Evolutionary conservation across 352 stramenopile genomes (phyloP), one percentile per base, ranked within the genome.

Genomic region (Thraustochytrium sp.): DNA sequence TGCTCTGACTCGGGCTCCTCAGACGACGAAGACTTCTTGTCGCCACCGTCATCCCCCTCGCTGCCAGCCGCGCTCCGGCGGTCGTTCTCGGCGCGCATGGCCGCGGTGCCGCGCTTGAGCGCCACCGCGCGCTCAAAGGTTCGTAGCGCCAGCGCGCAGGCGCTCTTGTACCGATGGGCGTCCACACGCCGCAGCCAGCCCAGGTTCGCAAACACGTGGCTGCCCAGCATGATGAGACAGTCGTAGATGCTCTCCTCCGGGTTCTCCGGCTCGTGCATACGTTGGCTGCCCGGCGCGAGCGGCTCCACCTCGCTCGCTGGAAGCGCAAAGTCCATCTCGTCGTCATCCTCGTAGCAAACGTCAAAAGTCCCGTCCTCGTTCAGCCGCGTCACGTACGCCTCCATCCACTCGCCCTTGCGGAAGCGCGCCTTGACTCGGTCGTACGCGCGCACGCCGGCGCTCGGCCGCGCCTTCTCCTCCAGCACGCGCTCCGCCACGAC

Each of bases 341-440:
- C 68, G 13, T 63, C 46, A 3, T 44, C 49, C 34, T 80, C 68
- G 31, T 65, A 80, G 31, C 51, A 72, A 5, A 80, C 16, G 16
- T 80, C 68, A 26, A 31, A 80, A 9, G 68, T 80, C 21, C 44
- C 42, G 26, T 44, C 68, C 5, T 61, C 68, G 49, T 80, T 80
- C 0, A 80, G 5, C 11, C 68, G 68, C 9, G 68, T 65, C 3
- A 80, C n/a, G 2, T 46, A 23, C 9, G 68, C 68, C 13, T 65
- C 29, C 31, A 42, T 29, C 68, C 42, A 75, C 0, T 18, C 21
- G 23, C 18, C 34, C 23, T 64, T 38, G 21, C 40, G 21, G 68
- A 46, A 46, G 13, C 36, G 21, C 1, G 62, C 62, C 26, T 75
- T 75, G 38, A 51, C 36, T 5, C 62, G 62, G 36, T 72, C 59